Percentiles rank a stretch among this genome's conserved stretches.
These are phyloP conservation scores for Triticum aestivum DNA, from an alignment of 176 grass and related monocot genomes.

Conservation along the genomic window DNA sequence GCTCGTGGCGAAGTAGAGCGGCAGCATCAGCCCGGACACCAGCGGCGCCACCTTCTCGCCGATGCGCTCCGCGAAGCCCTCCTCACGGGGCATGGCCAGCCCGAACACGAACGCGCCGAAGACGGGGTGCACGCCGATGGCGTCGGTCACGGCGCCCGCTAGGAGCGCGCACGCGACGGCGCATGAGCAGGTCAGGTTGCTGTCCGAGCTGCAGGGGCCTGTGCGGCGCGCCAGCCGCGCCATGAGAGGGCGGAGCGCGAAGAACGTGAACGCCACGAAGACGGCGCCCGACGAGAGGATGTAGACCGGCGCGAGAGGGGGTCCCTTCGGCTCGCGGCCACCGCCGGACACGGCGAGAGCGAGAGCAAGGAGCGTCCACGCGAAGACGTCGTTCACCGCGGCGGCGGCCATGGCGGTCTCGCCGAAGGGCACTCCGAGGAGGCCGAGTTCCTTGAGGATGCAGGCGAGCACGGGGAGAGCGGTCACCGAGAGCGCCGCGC, in stretches of 20 bases:
- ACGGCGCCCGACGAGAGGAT: slow-evolving; percentile 40
- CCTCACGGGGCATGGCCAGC: slow-evolving; percentile 46
- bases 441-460: slow-evolving; percentile 83
- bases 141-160: slow-evolving; percentile 43
- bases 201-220: slow-evolving; percentile 3
- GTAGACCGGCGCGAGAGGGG: slow-evolving; percentile 17
- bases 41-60: slow-evolving; percentile 50
- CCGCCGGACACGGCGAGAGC: slow-evolving; percentile 68
- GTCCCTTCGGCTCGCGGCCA: not conserved
- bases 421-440: slow-evolving; percentile 54
- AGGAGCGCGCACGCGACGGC: slow-evolving; percentile 1
- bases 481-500: slow-evolving; percentile 76
- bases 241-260: slow-evolving; percentile 50
- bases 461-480: slow-evolving; percentile 87
- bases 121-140: slow-evolving; percentile 59
- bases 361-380: slow-evolving; percentile 68
- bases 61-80: slow-evolving; percentile 34
- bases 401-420: slow-evolving; percentile 81
- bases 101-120: slow-evolving; percentile 70
- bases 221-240: slow-evolving; percentile 31
- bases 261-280: slow-evolving; percentile 47
- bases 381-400: slow-evolving; percentile 68
- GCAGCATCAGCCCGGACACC: slow-evolving; percentile 54
- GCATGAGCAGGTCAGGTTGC: slow-evolving; percentile 26
- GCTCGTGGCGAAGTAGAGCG: slow-evolving; percentile 65